Evolutionary conservation across 345 rosid species (phyloP).

Genomic region (Hibiscus mutabilis): DNA sequence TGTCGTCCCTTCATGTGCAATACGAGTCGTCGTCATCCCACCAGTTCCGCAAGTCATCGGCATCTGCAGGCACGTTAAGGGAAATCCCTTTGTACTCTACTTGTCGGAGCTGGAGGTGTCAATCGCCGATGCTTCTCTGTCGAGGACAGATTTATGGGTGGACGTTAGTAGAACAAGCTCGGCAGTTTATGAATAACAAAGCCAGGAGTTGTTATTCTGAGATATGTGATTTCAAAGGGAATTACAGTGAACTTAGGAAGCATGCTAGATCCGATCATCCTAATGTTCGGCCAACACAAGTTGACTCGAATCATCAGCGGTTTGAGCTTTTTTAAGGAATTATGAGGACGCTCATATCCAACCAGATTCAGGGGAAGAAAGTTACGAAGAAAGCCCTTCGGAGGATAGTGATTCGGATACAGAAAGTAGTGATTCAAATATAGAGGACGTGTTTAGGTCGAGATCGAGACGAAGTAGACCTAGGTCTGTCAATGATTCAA

Average conservation of each 20-base stretch:
- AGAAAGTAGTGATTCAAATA: no score
- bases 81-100: slow-evolving; percentile 15
- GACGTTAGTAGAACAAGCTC: slow-evolving; percentile 30
- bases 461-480: no score
- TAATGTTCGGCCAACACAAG: slow-evolving; percentile 22
- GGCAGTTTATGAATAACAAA: slow-evolving; percentile 48
- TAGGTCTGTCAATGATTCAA: no score
- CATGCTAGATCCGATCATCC: slow-evolving; percentile 60
- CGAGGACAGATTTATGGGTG: slow-evolving; percentile 50
- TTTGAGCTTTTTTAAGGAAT: slow-evolving; percentile 31
- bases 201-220: slow-evolving; percentile 40
- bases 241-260: slow-evolving; percentile 42
- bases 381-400: not conserved
- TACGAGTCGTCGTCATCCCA: slow-evolving; percentile 62
- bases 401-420: no score
- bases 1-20: slow-evolving; percentile 71
- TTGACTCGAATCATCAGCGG: slow-evolving; percentile 34
- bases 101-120: slow-evolving; percentile 6
- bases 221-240: slow-evolving; percentile 43
- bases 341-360: slow-evolving; percentile 33
- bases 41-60: slow-evolving; percentile 30
- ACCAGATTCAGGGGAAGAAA: not conserved
- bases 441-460: no score
- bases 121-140: slow-evolving; percentile 32
- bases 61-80: slow-evolving; percentile 2